Conservation (phyloP, 768 basidiomycete genomes). For the Hericium rajendrae region DNA sequence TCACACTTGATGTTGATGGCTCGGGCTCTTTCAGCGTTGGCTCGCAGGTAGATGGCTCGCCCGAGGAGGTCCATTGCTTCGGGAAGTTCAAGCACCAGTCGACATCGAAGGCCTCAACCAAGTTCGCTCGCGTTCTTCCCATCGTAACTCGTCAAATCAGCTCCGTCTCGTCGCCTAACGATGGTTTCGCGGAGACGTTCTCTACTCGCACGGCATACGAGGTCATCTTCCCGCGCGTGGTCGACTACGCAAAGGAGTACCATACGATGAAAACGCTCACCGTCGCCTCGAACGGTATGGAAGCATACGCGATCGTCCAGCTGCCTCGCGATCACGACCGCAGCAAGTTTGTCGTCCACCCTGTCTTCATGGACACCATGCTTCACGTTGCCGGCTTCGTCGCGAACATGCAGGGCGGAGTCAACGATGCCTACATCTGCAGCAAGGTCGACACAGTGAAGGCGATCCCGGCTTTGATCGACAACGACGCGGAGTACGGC, state of each 20-base stretch:
- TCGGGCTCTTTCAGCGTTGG: conserved; percentile 36
- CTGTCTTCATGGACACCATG: conserved; percentile 57
- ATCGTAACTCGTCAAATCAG: conserved; percentile 25
- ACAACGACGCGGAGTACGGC: conserved; percentile 32
- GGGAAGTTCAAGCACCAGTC: conserved; percentile 37
- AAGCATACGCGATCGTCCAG: conserved; percentile 41
- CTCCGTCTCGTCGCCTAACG: conserved; percentile 17
- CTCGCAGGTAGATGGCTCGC: conserved; percentile 24
- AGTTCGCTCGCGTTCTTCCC: conserved; percentile 30
- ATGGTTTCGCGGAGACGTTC: conserved; percentile 35
- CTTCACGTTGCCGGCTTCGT: conserved; percentile 66
- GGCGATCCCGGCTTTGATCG: conserved; percentile 33
- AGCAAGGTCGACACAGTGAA: conserved; percentile 39
- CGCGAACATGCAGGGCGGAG: conserved; percentile 43
- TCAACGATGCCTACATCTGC: conserved; percentile 56
- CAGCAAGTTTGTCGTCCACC: conserved; percentile 33
- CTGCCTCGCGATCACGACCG: conserved; percentile 28
- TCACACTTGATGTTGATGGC: conserved; percentile 27
- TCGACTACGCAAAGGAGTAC: conserved; percentile 50
- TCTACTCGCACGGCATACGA: conserved; percentile 50
- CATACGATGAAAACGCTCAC: conserved; percentile 48
- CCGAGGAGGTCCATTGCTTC: conserved; percentile 25
- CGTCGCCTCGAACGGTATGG: conserved; percentile 36
- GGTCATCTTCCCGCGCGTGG: conserved; percentile 58
- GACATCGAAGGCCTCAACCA: conserved; percentile 21